Conservation (phyloP, 2,329 filamentous ascomycete species). For the Colletotrichum scovillei region DNA sequence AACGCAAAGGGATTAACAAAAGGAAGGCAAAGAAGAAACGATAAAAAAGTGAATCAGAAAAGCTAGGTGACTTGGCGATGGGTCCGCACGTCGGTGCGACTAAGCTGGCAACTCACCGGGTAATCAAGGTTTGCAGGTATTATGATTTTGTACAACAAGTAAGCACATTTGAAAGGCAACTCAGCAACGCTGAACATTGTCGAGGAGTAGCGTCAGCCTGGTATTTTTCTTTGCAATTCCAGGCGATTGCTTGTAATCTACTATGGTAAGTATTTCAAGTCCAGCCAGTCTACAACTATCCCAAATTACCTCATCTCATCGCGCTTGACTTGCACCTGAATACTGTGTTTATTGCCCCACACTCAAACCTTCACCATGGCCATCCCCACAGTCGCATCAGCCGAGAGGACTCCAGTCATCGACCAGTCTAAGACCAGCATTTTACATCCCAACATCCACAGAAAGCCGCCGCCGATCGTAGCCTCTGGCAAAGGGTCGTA, state of each 20-base stretch:
- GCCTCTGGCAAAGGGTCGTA: slow-evolving; percentile 22
- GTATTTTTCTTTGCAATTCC: background rate
- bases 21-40: too few species aligned
- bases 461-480: background rate
- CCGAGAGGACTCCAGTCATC: background rate
- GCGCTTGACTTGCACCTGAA: background rate
- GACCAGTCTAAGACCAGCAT: background rate
- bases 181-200: background rate
- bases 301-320: background rate
- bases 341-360: background rate
- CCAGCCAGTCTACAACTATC: background rate
- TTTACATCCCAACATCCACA: background rate
- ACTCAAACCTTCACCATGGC: background rate
- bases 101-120: background rate
- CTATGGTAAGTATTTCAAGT: background rate
- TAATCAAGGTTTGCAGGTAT: background rate
- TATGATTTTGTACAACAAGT: background rate
- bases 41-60: too few species aligned
- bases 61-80: too few species aligned
- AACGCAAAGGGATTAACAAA: too few species aligned
- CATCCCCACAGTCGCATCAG: background rate
- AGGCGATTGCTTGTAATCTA: background rate
- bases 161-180: background rate
- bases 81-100: too few species aligned
- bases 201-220: too few species aligned